Evolutionary conservation across 2,329 filamentous ascomycete genomes (phyloP), one percentile per base, ranked within the genome.

Genomic region (Dactylellina leptospora): DNA sequence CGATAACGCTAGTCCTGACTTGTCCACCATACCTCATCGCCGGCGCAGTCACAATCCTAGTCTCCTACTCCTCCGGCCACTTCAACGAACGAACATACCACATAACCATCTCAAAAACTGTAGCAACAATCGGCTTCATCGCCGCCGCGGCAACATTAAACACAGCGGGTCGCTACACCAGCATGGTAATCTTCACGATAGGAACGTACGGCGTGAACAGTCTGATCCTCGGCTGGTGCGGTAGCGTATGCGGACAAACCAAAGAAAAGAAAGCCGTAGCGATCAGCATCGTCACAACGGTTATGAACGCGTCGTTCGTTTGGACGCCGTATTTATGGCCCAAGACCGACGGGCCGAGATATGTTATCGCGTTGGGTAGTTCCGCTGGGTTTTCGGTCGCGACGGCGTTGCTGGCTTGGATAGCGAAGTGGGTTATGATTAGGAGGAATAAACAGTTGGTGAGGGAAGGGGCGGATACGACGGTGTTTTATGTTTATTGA

Each of bases 321-420:
- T 84, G 83, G 75, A 82, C 82, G n/a, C 82, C 82, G 1, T 84
- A 84, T 71, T 77, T 84, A 2, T 84, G 82, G 82, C 82, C 82
- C 3, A 80, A 80, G 20, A 80, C 73, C 6, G 82, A 83, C 60
- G 78, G 77, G 33, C 83, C 83, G 0, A 78, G 82, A 20, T 84
- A 83, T 68, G 78, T 77, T 0, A 81, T 80, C 11, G 82, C 81
- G 2, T 82, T 84, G 53, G 80, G 79, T 0, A 81, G 82, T 11
- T 81, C 81, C 3, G 81, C 82, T 1, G 79, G 75, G 0, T 79
- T 80, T 10, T 83, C 81, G 0, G 79, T 81, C 1, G 82, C 80
- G 0, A 83, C 82, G 36, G 80, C 81, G 1, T 58, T 80, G 4
- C 77, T 78, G 18, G 82, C 82, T 0, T 84, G 82, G 82, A 73